phyloP scores from a whole-genome alignment of 352 stramenopile genomes.

The Lagenidium giganteum region DNA sequence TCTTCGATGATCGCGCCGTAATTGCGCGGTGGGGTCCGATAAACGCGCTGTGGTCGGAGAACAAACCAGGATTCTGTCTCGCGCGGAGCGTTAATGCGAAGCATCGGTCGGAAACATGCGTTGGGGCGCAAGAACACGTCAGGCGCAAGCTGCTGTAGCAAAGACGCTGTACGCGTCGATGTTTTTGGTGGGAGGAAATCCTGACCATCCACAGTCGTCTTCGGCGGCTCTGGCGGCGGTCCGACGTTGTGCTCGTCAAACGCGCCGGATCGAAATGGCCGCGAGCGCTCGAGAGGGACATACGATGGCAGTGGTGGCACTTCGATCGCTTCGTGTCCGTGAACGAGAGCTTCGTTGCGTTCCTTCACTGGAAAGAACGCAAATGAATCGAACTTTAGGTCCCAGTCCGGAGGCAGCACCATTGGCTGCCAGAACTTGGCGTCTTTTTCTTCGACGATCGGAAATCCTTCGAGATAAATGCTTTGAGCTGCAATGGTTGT shows the following conservation, averaged over 20 bases:
- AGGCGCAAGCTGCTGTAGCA: constrained; percentile 33
- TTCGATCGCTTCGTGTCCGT: constrained; percentile 48
- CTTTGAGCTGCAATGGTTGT: constrained; percentile 1
- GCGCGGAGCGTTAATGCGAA: constrained; percentile 21
- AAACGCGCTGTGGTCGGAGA: constrained; percentile 43
- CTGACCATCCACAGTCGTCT: not conserved
- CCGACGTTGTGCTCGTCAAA: constrained; percentile 34
- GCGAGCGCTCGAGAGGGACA: constrained; percentile 37
- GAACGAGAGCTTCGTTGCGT: constrained; percentile 60
- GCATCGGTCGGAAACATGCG: constrained; percentile 43
- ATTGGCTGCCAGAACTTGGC: constrained; percentile 31
- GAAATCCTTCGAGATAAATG: constrained; percentile 47
- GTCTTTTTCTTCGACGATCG: constrained; percentile 53
- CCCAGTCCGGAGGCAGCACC: constrained; percentile 32
- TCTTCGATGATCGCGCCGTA: constrained; percentile 29
- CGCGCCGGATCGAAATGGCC: constrained; percentile 34
- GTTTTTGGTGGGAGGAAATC: not conserved
- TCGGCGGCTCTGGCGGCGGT: not conserved
- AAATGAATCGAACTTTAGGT: constrained; percentile 47
- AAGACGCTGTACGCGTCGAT: constrained; percentile 13
- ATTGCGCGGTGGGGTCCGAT: constrained; percentile 29
- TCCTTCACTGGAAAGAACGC: constrained; percentile 57
- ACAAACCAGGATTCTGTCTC: constrained; percentile 49
- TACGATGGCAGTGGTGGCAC: constrained; percentile 58
- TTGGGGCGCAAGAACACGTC: constrained; percentile 49